phyloP scores from a whole-genome alignment of 768 basidiomycete species.

The Russula vinacea region DNA sequence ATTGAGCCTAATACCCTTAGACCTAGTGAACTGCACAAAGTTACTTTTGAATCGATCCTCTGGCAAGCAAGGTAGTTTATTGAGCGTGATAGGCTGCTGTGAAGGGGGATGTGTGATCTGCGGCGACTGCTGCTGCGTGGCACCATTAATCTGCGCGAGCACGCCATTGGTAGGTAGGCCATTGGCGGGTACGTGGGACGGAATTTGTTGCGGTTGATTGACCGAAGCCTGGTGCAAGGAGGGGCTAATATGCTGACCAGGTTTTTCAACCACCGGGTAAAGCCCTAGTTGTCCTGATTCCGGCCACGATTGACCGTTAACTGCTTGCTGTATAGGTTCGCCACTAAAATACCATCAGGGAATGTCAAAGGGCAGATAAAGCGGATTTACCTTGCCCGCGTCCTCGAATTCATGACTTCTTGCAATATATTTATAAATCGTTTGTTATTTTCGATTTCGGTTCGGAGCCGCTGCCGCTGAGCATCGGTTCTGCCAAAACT shows the following conservation, averaged over 20 bases:
- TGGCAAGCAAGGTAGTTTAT: neutral
- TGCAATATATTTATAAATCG: neutral
- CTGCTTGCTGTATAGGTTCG: conserved; percentile 4
- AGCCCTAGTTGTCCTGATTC: conserved; percentile 10
- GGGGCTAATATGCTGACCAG: conserved; percentile 21
- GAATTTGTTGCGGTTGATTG: conserved; percentile 17
- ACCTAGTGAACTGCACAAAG: conserved; percentile 2
- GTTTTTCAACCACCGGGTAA: conserved; percentile 14
- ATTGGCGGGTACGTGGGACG: conserved; percentile 10
- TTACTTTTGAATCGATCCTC: conserved; percentile 14
- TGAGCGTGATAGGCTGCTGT: neutral
- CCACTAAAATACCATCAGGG: conserved; percentile 12
- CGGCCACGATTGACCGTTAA: conserved; percentile 9
- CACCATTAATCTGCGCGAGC: conserved; percentile 3
- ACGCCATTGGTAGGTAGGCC: conserved; percentile 2
- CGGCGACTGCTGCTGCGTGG: conserved; percentile 13
- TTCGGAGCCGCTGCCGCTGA: neutral
- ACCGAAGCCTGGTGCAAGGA: conserved; percentile 14
- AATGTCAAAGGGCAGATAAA: neutral
- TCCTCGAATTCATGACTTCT: conserved; percentile 3
- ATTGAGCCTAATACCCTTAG: neutral
- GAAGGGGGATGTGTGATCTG: neutral
- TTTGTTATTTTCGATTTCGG: conserved; percentile 6
- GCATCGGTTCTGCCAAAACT: conserved; percentile 5
- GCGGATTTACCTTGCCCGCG: neutral